Base-by-base conservation (phyloP, 179 eudicot species). In the Pouteria campechiana region DNA sequence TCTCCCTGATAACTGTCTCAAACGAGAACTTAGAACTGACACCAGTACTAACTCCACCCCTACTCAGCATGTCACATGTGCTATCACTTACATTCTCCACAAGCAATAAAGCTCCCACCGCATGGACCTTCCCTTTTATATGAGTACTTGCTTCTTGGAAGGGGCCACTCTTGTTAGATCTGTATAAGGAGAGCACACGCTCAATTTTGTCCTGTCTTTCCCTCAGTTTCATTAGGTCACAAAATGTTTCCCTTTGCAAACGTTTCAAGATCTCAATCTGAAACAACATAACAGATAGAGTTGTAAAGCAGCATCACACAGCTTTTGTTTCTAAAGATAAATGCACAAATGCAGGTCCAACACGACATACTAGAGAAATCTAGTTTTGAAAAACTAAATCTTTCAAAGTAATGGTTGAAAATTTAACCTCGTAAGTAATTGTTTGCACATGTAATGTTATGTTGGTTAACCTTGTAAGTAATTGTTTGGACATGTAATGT, bases 201-300 rank as follows among this genome's bases (percentile, higher is more conserved):
- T 90, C 98, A 52, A 90, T 76, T 59, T 86, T 90, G 50, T 90
- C 98, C 44, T 79, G 94, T 61, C 94, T 79, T 48, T 90, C 96
- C 57, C 96, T 76, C 8, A 86, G 81, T 56, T 90, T 90, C 98
- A 90, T 81, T 52, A 90, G 57, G 64, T 90, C 96, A 15, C 94
- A 53, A 73, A 90, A 90, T 37, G 92, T 76, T 74, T 90, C 98
- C 53, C 88, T 67, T 38, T 90, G 98, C 77, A 90, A 66, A 39
- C 94, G 84, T 79, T 82, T 90, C 78, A 90, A 67, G 58, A 82
- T 86, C 62, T 90, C 92, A 68, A 79, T 90, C 98, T 90, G 87
- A 58, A 82, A 65, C 40, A 32, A 66, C 41, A 74, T 41, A 55
- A 61, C 28, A 32, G 40, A 41, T 71, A 63, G 51, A 57, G 69